Evolutionary conservation across 202 grass and related monocot genomes (phyloP).

Genomic region (Sporobolus alterniflorus): DNA sequence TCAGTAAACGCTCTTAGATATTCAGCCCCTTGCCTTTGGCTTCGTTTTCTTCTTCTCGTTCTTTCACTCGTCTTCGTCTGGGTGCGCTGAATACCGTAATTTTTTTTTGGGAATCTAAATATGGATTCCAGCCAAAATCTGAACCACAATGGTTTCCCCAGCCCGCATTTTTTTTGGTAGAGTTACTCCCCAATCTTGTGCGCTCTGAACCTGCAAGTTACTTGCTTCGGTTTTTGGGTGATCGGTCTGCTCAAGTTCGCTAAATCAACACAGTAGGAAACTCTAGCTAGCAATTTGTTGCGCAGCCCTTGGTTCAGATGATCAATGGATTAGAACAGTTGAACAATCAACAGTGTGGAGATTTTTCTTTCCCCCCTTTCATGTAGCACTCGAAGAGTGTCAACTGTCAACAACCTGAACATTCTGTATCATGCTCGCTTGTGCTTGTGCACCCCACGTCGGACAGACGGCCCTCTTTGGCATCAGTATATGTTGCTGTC

Average conservation of each 20-base stretch:
- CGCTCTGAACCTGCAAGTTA: neutral
- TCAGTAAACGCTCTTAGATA: neutral
- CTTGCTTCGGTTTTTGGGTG: too few species aligned
- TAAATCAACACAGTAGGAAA: too few species aligned
- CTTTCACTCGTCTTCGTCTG: slow-evolving; percentile 12
- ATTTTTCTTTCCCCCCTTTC: neutral
- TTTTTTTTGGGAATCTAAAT: too few species aligned
- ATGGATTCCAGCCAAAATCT: neutral
- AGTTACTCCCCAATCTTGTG: neutral
- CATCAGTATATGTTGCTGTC: neutral
- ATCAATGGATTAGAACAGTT: neutral
- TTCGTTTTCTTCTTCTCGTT: neutral
- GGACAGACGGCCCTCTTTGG: neutral
- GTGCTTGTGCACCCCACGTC: neutral
- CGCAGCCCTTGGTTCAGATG: neutral
- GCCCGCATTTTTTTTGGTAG: neutral
- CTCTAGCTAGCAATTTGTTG: too few species aligned
- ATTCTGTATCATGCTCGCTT: neutral
- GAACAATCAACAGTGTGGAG: neutral
- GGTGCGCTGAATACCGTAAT: neutral
- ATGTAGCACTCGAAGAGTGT: neutral
- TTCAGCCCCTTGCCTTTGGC: neutral
- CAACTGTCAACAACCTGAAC: neutral
- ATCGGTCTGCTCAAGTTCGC: too few species aligned
- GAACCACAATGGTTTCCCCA: neutral